Evolutionary conservation across 305 asterid genomes (phyloP).

Genomic region (Fraxinus paxiana): DNA sequence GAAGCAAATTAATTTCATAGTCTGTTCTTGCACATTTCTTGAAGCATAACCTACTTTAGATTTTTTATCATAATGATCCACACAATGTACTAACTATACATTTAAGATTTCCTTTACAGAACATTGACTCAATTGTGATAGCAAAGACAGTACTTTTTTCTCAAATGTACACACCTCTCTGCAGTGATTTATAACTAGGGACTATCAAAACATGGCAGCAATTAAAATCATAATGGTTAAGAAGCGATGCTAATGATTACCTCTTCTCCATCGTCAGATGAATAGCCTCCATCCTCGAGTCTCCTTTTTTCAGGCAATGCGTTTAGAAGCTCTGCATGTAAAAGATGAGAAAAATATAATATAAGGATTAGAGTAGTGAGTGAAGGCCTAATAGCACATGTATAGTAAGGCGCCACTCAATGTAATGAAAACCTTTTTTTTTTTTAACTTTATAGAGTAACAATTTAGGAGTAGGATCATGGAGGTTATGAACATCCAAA

Average conservation of each 20-base stretch:
- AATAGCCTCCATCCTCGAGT: conserved; percentile 68
- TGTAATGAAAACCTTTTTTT: neutral
- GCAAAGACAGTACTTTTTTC: neutral
- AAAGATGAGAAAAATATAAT: neutral
- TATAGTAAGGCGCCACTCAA: neutral
- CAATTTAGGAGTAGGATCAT: neutral
- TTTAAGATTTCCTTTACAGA: neutral
- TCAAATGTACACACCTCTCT: neutral
- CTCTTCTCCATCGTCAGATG: conserved; percentile 64
- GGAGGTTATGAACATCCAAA: neutral
- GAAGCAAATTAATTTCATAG: neutral
- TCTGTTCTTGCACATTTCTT: neutral
- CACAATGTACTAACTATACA: neutral
- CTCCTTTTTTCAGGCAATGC: conserved; percentile 75
- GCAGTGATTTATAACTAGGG: neutral
- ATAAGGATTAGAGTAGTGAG: neutral
- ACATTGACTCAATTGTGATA: neutral
- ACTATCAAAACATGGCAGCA: neutral
- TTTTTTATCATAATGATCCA: neutral
- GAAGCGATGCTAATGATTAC: conserved; percentile 23
- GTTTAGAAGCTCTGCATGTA: conserved; percentile 62
- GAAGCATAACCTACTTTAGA: neutral
- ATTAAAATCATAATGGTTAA: neutral
- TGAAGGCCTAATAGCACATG: neutral
- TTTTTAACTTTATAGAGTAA: conserved; percentile 17